These are phyloP conservation scores for Aspergillus asperescens DNA, from an alignment of 495 filamentous ascomycete species.

Conservation along the genomic window DNA sequence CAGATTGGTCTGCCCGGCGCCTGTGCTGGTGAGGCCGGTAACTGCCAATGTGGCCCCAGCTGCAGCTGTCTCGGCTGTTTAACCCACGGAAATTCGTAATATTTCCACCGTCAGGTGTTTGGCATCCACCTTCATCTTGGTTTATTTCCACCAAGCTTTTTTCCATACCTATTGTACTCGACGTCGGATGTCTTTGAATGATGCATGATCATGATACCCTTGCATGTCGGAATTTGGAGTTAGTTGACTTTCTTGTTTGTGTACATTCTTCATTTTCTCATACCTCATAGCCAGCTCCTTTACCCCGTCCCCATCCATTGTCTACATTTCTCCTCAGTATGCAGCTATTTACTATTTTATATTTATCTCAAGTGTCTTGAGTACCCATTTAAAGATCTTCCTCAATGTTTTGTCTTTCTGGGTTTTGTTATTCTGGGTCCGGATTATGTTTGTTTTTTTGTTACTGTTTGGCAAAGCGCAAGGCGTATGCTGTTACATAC, in stretches of 20 bases:
- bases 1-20: conserved; percentile 35
- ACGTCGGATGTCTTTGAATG: conserved; percentile 9
- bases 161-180: neutral
- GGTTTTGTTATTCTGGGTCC: neutral
- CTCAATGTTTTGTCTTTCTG: neutral
- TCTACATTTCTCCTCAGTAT: neutral
- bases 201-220: conserved; percentile 36
- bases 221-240: conserved; percentile 18
- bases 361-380: neutral
- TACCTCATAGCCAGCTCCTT: neutral
- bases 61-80: conserved; percentile 49
- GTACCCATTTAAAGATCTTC: neutral
- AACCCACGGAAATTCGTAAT: conserved; percentile 28
- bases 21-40: conserved; percentile 42
- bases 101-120: neutral
- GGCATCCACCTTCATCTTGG: neutral
- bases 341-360: neutral
- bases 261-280: neutral
- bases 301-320: neutral
- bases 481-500: neutral
- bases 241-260: conserved; percentile 5
- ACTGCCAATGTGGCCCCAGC: conserved; percentile 46
- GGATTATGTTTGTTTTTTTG: neutral
- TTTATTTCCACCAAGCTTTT: neutral
- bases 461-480: neutral